Conservation (phyloP, 2,329 filamentous ascomycete genomes). For the Colletotrichum lini region DNA sequence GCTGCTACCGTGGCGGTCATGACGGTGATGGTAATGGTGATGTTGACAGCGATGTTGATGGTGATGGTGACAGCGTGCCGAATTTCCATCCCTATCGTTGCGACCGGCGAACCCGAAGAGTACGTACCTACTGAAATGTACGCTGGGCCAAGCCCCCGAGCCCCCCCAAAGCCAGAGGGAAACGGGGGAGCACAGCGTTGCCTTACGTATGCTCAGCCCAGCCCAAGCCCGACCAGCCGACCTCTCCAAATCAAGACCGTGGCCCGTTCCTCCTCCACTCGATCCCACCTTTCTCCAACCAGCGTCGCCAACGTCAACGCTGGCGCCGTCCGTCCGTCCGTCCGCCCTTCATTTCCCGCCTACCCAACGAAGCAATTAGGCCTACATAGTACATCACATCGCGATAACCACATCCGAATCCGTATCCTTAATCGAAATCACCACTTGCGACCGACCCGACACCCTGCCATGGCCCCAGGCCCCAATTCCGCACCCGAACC, state of each 20-base stretch:
- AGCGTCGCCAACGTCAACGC: slow-evolving; percentile 39
- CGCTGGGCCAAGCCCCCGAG: too few relatives aligned
- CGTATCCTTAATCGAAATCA: slow-evolving; percentile 34
- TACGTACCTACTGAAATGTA: slow-evolving; percentile 5
- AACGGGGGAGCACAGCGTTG: neutral
- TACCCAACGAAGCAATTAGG: slow-evolving; percentile 33
- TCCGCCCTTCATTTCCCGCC: slow-evolving; percentile 35
- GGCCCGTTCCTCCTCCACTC: slow-evolving; percentile 30
- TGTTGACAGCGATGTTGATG: too few relatives aligned
- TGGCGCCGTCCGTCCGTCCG: slow-evolving; percentile 26
- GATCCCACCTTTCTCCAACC: slow-evolving; percentile 33
- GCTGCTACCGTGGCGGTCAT: slow-evolving; percentile 4
- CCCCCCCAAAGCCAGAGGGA: too few relatives aligned
- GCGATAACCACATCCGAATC: slow-evolving; percentile 31
- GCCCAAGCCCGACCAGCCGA: slow-evolving; percentile 20
- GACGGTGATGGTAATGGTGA: too few relatives aligned
- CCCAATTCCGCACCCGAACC: slow-evolving; percentile 28
- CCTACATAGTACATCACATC: slow-evolving; percentile 7
- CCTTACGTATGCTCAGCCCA: slow-evolving; percentile 19
- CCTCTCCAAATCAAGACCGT: slow-evolving; percentile 39
- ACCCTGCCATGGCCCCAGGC: slow-evolving; percentile 39
- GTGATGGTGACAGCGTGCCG: slow-evolving; percentile 11
- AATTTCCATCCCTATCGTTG: slow-evolving; percentile 1
- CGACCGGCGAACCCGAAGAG: slow-evolving; percentile 26
- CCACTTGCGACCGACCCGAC: slow-evolving; percentile 7